These are phyloP conservation scores for Massariosphaeria phaeospora DNA, from an alignment of 495 filamentous ascomycete species.

Conservation along the genomic window DNA sequence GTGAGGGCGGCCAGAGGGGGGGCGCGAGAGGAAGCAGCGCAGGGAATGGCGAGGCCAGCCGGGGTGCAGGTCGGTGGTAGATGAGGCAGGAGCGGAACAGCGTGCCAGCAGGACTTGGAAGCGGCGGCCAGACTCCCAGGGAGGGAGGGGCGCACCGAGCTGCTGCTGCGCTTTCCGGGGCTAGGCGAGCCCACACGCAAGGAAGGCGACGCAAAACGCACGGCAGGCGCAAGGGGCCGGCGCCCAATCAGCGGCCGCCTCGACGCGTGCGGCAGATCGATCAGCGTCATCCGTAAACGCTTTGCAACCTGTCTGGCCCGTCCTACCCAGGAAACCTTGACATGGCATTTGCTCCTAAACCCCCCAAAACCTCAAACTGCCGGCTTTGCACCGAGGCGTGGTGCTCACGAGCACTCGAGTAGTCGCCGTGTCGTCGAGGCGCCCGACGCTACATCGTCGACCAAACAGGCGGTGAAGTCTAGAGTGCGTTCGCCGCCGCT, in stretches of 20 bases:
- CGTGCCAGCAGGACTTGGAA: background rate
- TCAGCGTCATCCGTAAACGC: conserved; percentile 7
- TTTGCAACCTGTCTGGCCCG: background rate
- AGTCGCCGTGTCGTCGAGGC: no score
- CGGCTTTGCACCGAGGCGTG: no score
- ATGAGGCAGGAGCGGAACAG: background rate
- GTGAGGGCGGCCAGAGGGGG: no score
- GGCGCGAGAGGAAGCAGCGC: no score
- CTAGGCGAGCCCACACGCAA: background rate
- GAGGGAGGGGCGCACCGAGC: background rate
- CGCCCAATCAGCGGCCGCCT: conserved; percentile 5
- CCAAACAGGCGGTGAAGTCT: no score
- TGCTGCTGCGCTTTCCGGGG: background rate
- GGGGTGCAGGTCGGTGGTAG: background rate
- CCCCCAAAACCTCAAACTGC: no score
- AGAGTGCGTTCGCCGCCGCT: no score
- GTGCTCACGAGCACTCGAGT: no score
- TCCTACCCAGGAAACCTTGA: background rate
- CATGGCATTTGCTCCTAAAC: no score
- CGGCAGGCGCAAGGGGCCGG: conserved; percentile 15
- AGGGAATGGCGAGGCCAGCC: background rate
- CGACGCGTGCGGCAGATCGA: conserved; percentile 8
- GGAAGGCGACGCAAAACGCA: background rate
- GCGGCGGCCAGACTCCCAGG: background rate
- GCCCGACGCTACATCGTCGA: no score